Evolutionary conservation across 2,329 filamentous ascomycete genomes (phyloP).

Genomic region (Talaromyces sp.): DNA sequence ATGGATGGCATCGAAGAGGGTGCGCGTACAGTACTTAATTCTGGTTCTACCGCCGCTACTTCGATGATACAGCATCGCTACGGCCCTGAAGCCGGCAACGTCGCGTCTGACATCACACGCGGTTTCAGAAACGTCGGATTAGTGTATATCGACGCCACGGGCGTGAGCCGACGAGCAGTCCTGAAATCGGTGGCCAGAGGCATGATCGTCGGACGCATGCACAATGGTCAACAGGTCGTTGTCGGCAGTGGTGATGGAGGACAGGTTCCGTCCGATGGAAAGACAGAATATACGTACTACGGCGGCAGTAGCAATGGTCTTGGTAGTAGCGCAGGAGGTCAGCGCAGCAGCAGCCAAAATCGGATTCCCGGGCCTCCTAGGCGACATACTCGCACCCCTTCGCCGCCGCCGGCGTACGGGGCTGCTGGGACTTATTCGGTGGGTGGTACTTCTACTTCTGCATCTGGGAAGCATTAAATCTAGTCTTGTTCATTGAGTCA

Average conservation of each 20-base stretch:
- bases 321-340: slow-evolving; percentile 3
- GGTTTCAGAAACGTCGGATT: slow-evolving; percentile 95
- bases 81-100: slow-evolving; percentile 75
- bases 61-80: slow-evolving; percentile 87
- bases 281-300: slow-evolving; percentile 16
- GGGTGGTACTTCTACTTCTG: slow-evolving; percentile 28
- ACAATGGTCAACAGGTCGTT: slow-evolving; percentile 47
- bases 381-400: slow-evolving; percentile 33
- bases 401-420: slow-evolving; percentile 42
- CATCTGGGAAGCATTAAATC: slow-evolving; percentile 29
- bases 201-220: slow-evolving; percentile 61
- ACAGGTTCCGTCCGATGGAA: slow-evolving; percentile 22
- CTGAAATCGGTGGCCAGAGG: slow-evolving; percentile 95
- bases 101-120: slow-evolving; percentile 71
- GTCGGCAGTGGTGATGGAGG: slow-evolving; percentile 48
- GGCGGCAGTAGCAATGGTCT: slow-evolving; percentile 2
- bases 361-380: slow-evolving; percentile 33
- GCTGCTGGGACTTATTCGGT: slow-evolving; percentile 34
- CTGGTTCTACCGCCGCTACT: slow-evolving; percentile 72
- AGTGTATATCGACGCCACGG: slow-evolving; percentile 94
- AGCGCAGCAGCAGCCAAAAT: slow-evolving; percentile 5
- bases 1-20: slow-evolving; percentile 90
- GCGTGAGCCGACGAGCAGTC: slow-evolving; percentile 82
- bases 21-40: slow-evolving; percentile 70
- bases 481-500: neutral